Percentiles rank a stretch among this genome's conserved stretches.
These are phyloP conservation scores for Castanea mollissima DNA, from an alignment of 306 rosid genomes.

Conservation along the genomic window DNA sequence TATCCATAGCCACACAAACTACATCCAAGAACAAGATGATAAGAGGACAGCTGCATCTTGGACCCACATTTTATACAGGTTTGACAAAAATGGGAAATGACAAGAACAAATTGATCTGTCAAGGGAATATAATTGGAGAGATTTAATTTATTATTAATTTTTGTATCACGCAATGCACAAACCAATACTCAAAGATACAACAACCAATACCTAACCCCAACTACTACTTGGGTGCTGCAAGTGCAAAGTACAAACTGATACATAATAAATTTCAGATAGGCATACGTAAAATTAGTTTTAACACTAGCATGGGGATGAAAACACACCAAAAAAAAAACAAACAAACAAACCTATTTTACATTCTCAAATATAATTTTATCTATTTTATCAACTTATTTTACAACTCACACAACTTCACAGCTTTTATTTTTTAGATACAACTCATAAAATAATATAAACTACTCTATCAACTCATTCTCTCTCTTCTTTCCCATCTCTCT, in stretches of 20 bases:
- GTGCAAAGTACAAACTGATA: conserved; percentile 1
- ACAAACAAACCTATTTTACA: too few species aligned
- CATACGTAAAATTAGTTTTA: background rate
- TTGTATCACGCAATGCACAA: background rate
- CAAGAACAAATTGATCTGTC: background rate
- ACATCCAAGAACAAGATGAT: conserved; percentile 8
- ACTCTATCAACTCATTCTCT: too few species aligned
- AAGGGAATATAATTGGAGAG: background rate
- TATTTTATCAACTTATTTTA: too few species aligned
- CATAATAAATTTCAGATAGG: background rate
- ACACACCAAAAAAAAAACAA: too few species aligned
- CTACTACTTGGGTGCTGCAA: background rate
- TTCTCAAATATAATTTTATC: too few species aligned
- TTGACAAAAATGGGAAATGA: background rate
- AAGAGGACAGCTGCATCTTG: background rate
- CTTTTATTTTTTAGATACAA: too few species aligned
- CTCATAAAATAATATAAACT: too few species aligned
- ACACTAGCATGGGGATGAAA: too few species aligned
- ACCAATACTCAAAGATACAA: background rate
- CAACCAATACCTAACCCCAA: conserved; percentile 19
- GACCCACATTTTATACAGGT: background rate
- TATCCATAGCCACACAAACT: conserved; percentile 18
- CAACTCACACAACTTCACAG: too few species aligned
- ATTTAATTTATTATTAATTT: background rate
- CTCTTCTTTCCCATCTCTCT: too few species aligned